Conservation (phyloP, 805 yeast genomes). For the Torulaspora indica region DNA sequence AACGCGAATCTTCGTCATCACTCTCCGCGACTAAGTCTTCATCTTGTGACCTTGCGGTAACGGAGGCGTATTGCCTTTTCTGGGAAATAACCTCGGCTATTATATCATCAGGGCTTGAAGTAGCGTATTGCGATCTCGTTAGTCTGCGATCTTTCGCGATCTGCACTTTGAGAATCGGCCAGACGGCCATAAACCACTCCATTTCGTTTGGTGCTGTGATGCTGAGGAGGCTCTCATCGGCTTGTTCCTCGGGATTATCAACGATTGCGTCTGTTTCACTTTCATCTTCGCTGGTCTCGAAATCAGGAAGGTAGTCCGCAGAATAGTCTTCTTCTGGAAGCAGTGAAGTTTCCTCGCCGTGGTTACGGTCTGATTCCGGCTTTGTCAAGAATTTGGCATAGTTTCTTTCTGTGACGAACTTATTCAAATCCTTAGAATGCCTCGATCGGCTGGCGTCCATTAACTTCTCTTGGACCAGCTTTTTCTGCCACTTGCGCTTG, state of each 20-base stretch:
- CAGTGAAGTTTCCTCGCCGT: constrained; percentile 30
- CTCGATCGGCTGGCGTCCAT: background rate
- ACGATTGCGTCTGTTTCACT: constrained; percentile 20
- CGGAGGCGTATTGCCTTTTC: constrained; percentile 24
- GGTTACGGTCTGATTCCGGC: constrained; percentile 11
- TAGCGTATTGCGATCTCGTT: constrained; percentile 37
- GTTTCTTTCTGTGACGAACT: constrained; percentile 29
- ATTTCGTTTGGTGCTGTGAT: constrained; percentile 10
- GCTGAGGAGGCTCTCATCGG: constrained; percentile 3
- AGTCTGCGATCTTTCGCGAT: constrained; percentile 24
- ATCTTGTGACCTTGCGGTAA: constrained; percentile 2
- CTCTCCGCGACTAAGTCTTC: constrained; percentile 15
- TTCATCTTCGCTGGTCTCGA: constrained; percentile 25
- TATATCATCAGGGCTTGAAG: constrained; percentile 29
- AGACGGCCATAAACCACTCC: constrained; percentile 31
- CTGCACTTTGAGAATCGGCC: constrained; percentile 27
- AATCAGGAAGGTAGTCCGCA: constrained; percentile 31
- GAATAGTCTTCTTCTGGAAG: constrained; percentile 40
- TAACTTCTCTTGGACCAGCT: background rate
- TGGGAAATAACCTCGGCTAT: constrained; percentile 30
- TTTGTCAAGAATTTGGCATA: constrained; percentile 20
- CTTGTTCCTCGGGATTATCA: constrained; percentile 5
- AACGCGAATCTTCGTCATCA: constrained; percentile 34
- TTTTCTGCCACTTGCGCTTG: constrained; percentile 7
- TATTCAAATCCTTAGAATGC: constrained; percentile 18